phyloP scores from a whole-genome alignment of 352 stramenopile genomes.

The Globisporangium spiculum region DNA sequence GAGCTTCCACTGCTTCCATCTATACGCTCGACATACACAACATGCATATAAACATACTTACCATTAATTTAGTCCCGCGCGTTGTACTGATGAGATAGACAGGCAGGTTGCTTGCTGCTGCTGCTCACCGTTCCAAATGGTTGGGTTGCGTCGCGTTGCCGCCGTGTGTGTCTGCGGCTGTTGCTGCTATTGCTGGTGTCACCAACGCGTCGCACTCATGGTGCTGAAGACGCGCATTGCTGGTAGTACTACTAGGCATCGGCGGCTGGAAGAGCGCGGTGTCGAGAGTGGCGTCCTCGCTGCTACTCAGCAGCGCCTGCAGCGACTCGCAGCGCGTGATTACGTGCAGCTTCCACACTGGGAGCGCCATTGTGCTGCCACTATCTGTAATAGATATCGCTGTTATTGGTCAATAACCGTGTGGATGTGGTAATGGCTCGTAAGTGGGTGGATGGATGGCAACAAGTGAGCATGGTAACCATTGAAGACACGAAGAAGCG shows the following conservation, averaged over 20 bases:
- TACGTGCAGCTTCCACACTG: slow-evolving; percentile 38
- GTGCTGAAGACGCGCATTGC: not conserved
- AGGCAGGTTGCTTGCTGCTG: not conserved
- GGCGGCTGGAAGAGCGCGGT: slow-evolving; percentile 17
- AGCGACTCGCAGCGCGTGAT: slow-evolving; percentile 39
- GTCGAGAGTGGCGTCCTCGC: slow-evolving; percentile 16
- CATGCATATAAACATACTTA: slow-evolving; percentile 1
- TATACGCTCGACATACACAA: slow-evolving; percentile 14
- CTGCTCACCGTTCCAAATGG: slow-evolving; percentile 46
- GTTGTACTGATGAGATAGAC: not conserved
- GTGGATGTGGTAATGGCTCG: not conserved
- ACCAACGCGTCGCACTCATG: not conserved
- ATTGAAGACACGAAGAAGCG: not conserved
- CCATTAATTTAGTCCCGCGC: not conserved
- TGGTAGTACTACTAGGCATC: not conserved
- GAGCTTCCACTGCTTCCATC: slow-evolving; percentile 71
- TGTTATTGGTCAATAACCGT: not conserved
- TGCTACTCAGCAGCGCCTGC: slow-evolving; percentile 29
- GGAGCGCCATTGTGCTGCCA: not conserved
- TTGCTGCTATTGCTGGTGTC: not conserved
- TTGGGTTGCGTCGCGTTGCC: not conserved
- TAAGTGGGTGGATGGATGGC: not conserved
- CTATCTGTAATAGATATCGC: not conserved
- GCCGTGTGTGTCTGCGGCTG: not conserved
- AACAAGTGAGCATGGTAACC: not conserved